Conservation (phyloP, 73 alveolate genomes). For the Durusdinium trenchii region DNA sequence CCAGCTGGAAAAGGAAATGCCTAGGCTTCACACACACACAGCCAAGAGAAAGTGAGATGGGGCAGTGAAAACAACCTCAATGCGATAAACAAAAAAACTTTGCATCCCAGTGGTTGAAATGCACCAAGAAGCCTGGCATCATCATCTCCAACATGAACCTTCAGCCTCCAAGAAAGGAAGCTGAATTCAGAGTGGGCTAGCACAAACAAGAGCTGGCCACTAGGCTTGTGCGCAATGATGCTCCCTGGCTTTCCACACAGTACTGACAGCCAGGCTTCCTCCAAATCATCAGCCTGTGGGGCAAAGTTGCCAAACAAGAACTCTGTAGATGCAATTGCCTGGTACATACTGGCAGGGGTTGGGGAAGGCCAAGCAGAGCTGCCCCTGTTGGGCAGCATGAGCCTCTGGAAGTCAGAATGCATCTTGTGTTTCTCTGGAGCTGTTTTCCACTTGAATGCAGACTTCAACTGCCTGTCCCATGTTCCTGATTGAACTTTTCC, state of each 20-base stretch:
- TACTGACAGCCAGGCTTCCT: not conserved
- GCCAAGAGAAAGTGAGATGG: not conserved
- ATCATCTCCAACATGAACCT: not conserved
- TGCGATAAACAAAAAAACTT: not conserved
- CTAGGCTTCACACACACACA: not conserved
- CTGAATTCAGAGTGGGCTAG: not conserved
- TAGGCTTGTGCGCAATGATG: not conserved
- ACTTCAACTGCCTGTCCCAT: not conserved
- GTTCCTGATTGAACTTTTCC: not conserved
- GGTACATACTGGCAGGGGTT: constrained; percentile 11
- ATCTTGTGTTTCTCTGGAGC: not conserved
- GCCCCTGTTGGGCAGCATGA: constrained; percentile 52
- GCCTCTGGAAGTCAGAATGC: not conserved
- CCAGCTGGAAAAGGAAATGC: not conserved
- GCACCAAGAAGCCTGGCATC: not conserved
- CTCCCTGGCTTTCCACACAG: not conserved
- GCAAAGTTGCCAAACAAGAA: not conserved
- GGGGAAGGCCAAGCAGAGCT: not conserved
- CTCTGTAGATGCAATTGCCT: not conserved
- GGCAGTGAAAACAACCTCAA: too few species aligned
- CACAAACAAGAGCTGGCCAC: not conserved
- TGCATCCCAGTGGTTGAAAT: not conserved
- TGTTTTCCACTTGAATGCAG: not conserved
- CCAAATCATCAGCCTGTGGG: not conserved
- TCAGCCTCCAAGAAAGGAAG: constrained; percentile 17